These are phyloP conservation scores for Candida insectorum DNA, from an alignment of 805 yeast species.

Conservation along the genomic window DNA sequence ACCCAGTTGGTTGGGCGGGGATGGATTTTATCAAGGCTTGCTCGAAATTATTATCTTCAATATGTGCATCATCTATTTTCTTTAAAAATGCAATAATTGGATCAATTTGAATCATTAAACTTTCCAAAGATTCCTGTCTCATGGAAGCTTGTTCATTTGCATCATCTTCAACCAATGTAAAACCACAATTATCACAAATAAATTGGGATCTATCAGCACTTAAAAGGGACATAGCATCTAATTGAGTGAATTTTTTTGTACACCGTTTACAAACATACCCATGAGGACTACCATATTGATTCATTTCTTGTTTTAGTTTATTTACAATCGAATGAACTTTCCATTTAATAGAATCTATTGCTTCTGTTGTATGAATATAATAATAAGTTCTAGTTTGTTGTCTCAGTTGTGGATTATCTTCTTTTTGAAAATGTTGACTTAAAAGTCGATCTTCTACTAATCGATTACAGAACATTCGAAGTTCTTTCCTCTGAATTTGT, in stretches of 20 bases:
- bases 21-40: slow-evolving; percentile 70
- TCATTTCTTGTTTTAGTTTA: slow-evolving; percentile 73
- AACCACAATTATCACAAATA: slow-evolving; percentile 81
- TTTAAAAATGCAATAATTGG: slow-evolving; percentile 82
- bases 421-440: slow-evolving; percentile 65
- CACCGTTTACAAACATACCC: slow-evolving; percentile 92
- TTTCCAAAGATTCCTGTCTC: slow-evolving; percentile 77
- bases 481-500: slow-evolving; percentile 82
- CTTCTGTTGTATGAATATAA: slow-evolving; percentile 85
- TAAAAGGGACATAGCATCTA: slow-evolving; percentile 81
- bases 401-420: slow-evolving; percentile 52
- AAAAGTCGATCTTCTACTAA: slow-evolving; percentile 82
- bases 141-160: slow-evolving; percentile 75
- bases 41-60: slow-evolving; percentile 41
- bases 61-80: slow-evolving; percentile 38
- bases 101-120: slow-evolving; percentile 83
- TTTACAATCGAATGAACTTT: slow-evolving; percentile 85
- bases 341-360: slow-evolving; percentile 96
- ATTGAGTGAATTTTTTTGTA: slow-evolving; percentile 71
- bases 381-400: slow-evolving; percentile 76
- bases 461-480: slow-evolving; percentile 76
- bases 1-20: slow-evolving; percentile 73
- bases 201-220: slow-evolving; percentile 80
- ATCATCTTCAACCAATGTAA: slow-evolving; percentile 79
- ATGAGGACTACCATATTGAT: slow-evolving; percentile 84